Percentiles rank a stretch among this genome's conserved stretches.
Evolutionary conservation across 2,329 filamentous ascomycete genomes (phyloP).

Genomic region (Penicillium sp.): DNA sequence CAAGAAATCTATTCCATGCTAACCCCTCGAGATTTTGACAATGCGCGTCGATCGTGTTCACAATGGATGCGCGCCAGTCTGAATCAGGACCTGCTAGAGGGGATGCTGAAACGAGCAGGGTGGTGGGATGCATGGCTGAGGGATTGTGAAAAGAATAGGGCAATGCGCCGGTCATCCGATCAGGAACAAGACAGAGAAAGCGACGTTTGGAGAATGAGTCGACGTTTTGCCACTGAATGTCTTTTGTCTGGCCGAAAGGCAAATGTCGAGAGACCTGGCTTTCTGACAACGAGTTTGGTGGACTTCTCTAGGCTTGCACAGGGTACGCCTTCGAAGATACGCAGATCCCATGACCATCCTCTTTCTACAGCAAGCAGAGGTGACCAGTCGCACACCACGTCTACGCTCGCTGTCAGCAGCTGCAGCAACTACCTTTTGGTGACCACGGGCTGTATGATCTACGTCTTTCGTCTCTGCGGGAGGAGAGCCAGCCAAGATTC

Average conservation of each 20-base stretch:
- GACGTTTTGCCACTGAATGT: constrained; percentile 47
- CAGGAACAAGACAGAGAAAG: constrained; percentile 39
- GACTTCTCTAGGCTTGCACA: constrained; percentile 25
- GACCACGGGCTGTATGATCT: constrained; percentile 50
- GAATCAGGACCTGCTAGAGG: constrained; percentile 46
- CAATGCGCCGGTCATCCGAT: constrained; percentile 31
- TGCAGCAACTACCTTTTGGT: constrained; percentile 56
- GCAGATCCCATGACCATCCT: constrained; percentile 11
- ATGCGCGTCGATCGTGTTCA: constrained; percentile 55
- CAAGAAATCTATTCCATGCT: constrained; percentile 45
- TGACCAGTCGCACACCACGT: constrained; percentile 11
- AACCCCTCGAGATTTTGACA: constrained; percentile 51
- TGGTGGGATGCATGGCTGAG: constrained; percentile 45
- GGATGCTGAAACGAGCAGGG: constrained; percentile 53
- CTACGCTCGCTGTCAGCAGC: constrained; percentile 50
- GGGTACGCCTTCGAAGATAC: constrained; percentile 11
- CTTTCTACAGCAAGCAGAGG: constrained; percentile 7
- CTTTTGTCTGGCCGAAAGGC: constrained; percentile 37
- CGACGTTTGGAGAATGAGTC: constrained; percentile 40
- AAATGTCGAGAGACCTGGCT: constrained; percentile 26
- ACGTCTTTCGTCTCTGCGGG: constrained; percentile 48
- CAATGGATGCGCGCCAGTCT: constrained; percentile 56
- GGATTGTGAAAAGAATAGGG: constrained; percentile 24
- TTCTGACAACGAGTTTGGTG: constrained; percentile 38
- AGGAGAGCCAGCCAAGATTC: constrained; percentile 16